These are phyloP conservation scores for Moringa oleifera DNA, from an alignment of 345 rosid genomes.

Conservation along the genomic window DNA sequence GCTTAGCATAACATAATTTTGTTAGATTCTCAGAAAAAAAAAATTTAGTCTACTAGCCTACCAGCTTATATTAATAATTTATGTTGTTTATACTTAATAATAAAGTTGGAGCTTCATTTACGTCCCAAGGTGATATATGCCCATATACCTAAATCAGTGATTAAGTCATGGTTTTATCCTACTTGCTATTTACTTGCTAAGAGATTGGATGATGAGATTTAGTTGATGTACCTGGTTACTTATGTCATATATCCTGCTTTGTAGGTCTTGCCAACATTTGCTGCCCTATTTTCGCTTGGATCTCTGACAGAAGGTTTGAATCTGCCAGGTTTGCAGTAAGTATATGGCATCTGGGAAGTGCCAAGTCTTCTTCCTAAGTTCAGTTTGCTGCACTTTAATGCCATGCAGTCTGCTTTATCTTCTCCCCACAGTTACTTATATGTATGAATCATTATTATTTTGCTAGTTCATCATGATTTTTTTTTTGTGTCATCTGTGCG, in stretches of 20 bases:
- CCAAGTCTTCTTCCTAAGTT: background rate
- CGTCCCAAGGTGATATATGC: background rate
- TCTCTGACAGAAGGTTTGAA: constrained; percentile 17
- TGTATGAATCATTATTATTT: background rate
- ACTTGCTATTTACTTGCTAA: background rate
- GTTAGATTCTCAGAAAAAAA: too few relatives aligned
- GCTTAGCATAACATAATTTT: background rate
- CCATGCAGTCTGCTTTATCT: background rate
- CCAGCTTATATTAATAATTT: background rate
- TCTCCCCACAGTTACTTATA: background rate
- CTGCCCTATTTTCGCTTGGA: constrained; percentile 43
- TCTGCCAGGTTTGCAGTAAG: constrained; percentile 69
- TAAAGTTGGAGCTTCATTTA: background rate
- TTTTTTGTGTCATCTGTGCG: too few relatives aligned
- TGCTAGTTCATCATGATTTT: background rate
- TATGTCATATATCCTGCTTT: background rate
- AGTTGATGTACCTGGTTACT: background rate
- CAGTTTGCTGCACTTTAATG: background rate
- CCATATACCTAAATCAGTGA: background rate
- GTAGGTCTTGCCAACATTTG: constrained; percentile 90
- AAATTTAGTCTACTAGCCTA: too few relatives aligned
- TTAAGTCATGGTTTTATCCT: background rate
- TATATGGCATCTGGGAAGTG: background rate
- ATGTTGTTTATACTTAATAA: background rate
- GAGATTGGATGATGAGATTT: background rate